A percentile compares a stretch with the other conserved stretches of the same genome.
phyloP scores from a whole-genome alignment of 2,329 filamentous ascomycete species.

The Nothopassalora personata region DNA sequence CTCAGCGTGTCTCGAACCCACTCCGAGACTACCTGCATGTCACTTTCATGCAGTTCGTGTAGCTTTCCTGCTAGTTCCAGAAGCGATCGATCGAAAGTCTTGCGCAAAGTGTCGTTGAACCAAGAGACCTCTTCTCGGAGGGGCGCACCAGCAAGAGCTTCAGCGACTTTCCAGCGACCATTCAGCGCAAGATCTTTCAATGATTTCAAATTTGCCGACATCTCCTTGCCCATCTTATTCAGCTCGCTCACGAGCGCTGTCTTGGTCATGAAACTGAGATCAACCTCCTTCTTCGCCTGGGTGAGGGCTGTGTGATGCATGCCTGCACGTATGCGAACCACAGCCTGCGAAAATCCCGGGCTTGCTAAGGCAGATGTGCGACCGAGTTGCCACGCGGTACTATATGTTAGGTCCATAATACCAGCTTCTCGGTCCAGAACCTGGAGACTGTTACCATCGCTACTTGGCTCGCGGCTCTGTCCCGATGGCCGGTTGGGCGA shows the following conservation, averaged over 20 bases:
- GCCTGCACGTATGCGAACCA: neutral
- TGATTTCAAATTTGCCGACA: neutral
- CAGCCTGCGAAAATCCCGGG: neutral
- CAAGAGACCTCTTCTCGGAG: neutral
- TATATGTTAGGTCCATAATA: constrained; percentile 6
- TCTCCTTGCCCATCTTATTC: neutral
- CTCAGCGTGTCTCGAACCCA: constrained; percentile 11
- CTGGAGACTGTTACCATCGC: neutral
- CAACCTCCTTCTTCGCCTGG: neutral
- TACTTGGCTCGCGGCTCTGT: neutral
- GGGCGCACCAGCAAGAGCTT: neutral
- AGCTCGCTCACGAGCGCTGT: neutral
- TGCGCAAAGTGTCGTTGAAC: too few species aligned
- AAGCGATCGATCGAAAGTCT: too few species aligned
- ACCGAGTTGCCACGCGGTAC: constrained; percentile 3
- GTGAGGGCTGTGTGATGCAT: neutral
- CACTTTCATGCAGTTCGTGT: constrained; percentile 1
- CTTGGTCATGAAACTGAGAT: neutral
- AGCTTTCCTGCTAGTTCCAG: neutral
- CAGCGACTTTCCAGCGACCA: neutral
- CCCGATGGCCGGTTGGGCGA: neutral
- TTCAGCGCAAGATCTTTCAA: neutral
- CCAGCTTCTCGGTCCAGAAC: neutral
- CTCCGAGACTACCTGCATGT: constrained; percentile 5
- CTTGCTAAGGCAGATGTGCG: constrained; percentile 3